Conservation (phyloP, 352 stramenopile genomes). For the Phytophthora uliginosa region DNA sequence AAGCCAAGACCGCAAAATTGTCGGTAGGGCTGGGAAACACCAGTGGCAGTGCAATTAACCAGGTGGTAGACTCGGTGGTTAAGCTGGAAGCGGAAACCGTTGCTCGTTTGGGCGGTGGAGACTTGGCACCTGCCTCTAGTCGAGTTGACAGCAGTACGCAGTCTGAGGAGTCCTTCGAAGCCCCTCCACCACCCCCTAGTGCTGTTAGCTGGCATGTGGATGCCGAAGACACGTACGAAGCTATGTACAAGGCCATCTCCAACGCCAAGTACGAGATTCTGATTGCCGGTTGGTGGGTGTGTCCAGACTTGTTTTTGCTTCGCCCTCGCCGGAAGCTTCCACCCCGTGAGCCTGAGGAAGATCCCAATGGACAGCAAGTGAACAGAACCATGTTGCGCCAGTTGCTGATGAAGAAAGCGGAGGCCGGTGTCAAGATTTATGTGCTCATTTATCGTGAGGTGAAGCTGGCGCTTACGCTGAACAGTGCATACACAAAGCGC, state of each 20-base stretch:
- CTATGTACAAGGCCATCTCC: conserved; percentile 90
- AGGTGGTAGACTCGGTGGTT: conserved; percentile 44
- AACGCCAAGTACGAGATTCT: conserved; percentile 91
- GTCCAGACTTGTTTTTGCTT: conserved; percentile 86
- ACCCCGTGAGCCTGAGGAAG: conserved; percentile 33
- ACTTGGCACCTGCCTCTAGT: conserved; percentile 30
- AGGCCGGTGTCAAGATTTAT: conserved; percentile 90
- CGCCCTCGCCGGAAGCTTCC: conserved; percentile 70
- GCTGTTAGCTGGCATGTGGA: conserved; percentile 90
- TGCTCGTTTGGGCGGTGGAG: conserved; percentile 33
- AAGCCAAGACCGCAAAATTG: conserved; percentile 38
- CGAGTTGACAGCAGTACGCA: conserved; percentile 70
- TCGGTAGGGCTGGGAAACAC: conserved; percentile 16
- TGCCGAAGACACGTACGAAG: conserved; percentile 87
- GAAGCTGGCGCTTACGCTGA: conserved; percentile 89
- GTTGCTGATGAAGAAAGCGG: conserved; percentile 82
- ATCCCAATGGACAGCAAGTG: conserved; percentile 41
- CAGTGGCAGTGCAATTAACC: conserved; percentile 31
- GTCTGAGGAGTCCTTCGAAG: conserved; percentile 65
- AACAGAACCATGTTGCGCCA: conserved; percentile 85
- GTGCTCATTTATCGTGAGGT: conserved; percentile 94
- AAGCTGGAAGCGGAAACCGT: conserved; percentile 43
- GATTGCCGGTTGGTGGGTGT: conserved; percentile 93
- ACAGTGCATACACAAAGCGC: conserved; percentile 89
- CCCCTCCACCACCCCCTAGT: conserved; percentile 51